Evolutionary conservation across 768 basidiomycete genomes (phyloP).

Genomic region (Terana coerulea): DNA sequence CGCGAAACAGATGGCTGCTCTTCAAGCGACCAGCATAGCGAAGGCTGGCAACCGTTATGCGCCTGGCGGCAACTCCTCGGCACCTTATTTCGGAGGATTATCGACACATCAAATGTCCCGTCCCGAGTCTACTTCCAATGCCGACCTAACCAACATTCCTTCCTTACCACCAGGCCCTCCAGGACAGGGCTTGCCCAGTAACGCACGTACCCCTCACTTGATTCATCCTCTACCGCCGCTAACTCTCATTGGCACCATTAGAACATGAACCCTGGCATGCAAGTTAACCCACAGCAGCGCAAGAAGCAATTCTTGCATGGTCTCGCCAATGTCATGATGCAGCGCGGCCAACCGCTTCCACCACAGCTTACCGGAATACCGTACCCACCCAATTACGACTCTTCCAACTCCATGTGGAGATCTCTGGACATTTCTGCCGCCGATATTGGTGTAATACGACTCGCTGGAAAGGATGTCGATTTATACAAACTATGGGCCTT

Average conservation of each 20-base stretch:
- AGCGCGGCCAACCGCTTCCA: slow-evolving; percentile 63
- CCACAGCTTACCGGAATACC: slow-evolving; percentile 66
- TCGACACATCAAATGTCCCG: slow-evolving; percentile 28
- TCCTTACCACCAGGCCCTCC: slow-evolving; percentile 39
- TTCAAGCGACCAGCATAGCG: slow-evolving; percentile 60
- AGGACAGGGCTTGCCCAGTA: slow-evolving; percentile 39
- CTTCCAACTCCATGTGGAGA: slow-evolving; percentile 58
- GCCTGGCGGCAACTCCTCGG: slow-evolving; percentile 49
- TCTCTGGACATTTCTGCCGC: slow-evolving; percentile 52
- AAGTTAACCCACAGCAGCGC: slow-evolving; percentile 31
- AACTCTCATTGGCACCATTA: slow-evolving; percentile 31
- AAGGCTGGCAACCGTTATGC: slow-evolving; percentile 51
- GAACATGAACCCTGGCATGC: slow-evolving; percentile 26
- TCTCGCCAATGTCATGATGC: slow-evolving; percentile 57
- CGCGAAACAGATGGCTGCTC: slow-evolving; percentile 80
- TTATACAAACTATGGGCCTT: slow-evolving; percentile 70
- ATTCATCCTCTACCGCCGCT: slow-evolving; percentile 17
- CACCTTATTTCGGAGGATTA: slow-evolving; percentile 63
- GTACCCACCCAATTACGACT: slow-evolving; percentile 58
- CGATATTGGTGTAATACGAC: slow-evolving; percentile 59
- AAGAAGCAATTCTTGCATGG: slow-evolving; percentile 56
- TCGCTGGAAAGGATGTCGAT: slow-evolving; percentile 74
- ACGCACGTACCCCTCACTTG: slow-evolving; percentile 19
- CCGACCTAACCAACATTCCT: slow-evolving; percentile 18
- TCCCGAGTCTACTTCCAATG: slow-evolving; percentile 23